Conservation (phyloP, 2,329 filamentous ascomycete genomes). For the Fusarium sp. region DNA sequence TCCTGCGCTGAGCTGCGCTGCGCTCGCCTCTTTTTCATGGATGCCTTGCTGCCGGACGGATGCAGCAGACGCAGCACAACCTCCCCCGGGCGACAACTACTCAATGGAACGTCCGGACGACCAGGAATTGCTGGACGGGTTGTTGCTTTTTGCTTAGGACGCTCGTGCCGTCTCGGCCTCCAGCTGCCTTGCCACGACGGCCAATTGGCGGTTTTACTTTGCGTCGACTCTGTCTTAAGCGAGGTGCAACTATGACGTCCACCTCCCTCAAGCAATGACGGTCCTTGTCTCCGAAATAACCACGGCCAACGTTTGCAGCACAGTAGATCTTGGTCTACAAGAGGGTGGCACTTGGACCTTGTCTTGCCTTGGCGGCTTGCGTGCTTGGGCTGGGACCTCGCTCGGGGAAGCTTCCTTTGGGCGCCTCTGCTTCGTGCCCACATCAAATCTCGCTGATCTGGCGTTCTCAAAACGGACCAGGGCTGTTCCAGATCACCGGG, state of each 20-base stretch:
- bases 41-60: not conserved
- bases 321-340: slow-evolving; percentile 1
- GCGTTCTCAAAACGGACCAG: slow-evolving; percentile 34
- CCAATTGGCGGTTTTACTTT: not conserved
- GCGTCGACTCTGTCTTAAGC: not conserved
- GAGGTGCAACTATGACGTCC: slow-evolving; percentile 14
- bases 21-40: not conserved
- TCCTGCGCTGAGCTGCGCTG: not conserved
- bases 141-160: slow-evolving; percentile 1
- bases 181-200: not conserved
- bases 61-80: not conserved
- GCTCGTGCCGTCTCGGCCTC: not conserved
- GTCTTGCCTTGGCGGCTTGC: slow-evolving; percentile 1
- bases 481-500: slow-evolving; percentile 46
- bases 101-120: not conserved
- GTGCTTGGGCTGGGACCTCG: slow-evolving; percentile 17
- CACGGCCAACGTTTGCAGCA: not conserved
- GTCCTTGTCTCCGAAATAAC: slow-evolving; percentile 3
- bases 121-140: not conserved
- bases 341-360: slow-evolving; percentile 6
- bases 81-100: not conserved
- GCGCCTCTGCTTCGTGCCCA: slow-evolving; percentile 27
- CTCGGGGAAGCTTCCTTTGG: slow-evolving; percentile 11
- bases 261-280: not conserved
- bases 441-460: slow-evolving; percentile 42